Conservation (phyloP, 1,284 basidiomycete species). For the Meripilus lineatus region DNA sequence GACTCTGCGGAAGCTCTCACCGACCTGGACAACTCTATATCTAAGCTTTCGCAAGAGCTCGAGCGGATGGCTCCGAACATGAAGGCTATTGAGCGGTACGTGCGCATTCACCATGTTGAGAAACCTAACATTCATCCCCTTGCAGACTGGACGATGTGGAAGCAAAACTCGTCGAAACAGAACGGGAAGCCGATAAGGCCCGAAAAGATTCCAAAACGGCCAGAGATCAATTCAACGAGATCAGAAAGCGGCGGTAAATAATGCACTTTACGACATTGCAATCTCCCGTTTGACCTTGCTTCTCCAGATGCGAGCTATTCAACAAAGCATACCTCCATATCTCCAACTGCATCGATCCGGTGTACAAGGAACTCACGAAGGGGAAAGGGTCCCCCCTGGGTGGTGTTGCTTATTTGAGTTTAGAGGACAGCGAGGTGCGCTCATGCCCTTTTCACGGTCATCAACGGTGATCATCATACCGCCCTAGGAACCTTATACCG, state of each 20-base stretch:
- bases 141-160: conserved; percentile 90
- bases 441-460: background rate
- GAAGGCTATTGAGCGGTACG: conserved; percentile 87
- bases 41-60: conserved; percentile 76
- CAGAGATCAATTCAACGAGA: conserved; percentile 85
- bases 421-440: conserved; percentile 91
- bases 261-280: background rate
- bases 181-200: conserved; percentile 73
- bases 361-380: conserved; percentile 98
- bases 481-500: conserved; percentile 88
- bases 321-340: conserved; percentile 97
- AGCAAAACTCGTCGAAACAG: conserved; percentile 65
- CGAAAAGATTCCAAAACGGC: conserved; percentile 84
- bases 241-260: conserved; percentile 76
- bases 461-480: background rate
- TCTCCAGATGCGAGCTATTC: conserved; percentile 74
- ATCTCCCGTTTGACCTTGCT: conserved; percentile 4
- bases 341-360: conserved; percentile 87
- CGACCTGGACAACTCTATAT: conserved; percentile 76
- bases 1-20: conserved; percentile 64
- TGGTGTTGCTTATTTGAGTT: conserved; percentile 91
- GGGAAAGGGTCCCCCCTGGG: conserved; percentile 91
- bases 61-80: conserved; percentile 95
- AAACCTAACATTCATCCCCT: background rate
- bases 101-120: background rate